Evolutionary conservation across 768 basidiomycete species (phyloP).

Genomic region (Pleurotus pulmonarius): DNA sequence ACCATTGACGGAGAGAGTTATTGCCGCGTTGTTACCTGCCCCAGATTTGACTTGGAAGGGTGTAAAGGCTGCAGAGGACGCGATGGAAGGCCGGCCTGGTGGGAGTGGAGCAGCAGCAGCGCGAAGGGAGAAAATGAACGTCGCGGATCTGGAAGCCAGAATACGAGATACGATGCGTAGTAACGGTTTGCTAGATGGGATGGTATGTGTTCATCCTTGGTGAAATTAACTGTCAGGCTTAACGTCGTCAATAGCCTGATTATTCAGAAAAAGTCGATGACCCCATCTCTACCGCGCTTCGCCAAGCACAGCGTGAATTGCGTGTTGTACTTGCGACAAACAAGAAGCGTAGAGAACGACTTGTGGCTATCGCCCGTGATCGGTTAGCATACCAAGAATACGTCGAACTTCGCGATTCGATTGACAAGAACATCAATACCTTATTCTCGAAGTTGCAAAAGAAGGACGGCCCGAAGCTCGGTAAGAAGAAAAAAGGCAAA

Average conservation of each 20-base stretch:
- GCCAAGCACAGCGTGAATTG: slow-evolving; percentile 83
- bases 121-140: slow-evolving; percentile 70
- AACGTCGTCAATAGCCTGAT: slow-evolving; percentile 49
- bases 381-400: slow-evolving; percentile 92
- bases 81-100: slow-evolving; percentile 79
- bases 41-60: slow-evolving; percentile 70
- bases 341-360: slow-evolving; percentile 73
- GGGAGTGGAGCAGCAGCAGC: slow-evolving; percentile 78
- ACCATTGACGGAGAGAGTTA: slow-evolving; percentile 80
- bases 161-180: slow-evolving; percentile 74
- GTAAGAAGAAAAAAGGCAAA: slow-evolving; percentile 73
- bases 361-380: slow-evolving; percentile 76
- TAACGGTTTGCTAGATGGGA: slow-evolving; percentile 64
- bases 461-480: slow-evolving; percentile 71
- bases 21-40: slow-evolving; percentile 69
- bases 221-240: neutral
- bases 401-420: slow-evolving; percentile 73
- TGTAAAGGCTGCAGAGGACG: slow-evolving; percentile 80
- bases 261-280: slow-evolving; percentile 84
- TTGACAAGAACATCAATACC: slow-evolving; percentile 80
- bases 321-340: slow-evolving; percentile 76
- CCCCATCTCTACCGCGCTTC: slow-evolving; percentile 86
- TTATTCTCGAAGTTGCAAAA: slow-evolving; percentile 80
- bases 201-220: slow-evolving; percentile 45
- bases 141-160: slow-evolving; percentile 73